Conservation (phyloP, 768 basidiomycete genomes). For the Paxillus rubicundulus region DNA sequence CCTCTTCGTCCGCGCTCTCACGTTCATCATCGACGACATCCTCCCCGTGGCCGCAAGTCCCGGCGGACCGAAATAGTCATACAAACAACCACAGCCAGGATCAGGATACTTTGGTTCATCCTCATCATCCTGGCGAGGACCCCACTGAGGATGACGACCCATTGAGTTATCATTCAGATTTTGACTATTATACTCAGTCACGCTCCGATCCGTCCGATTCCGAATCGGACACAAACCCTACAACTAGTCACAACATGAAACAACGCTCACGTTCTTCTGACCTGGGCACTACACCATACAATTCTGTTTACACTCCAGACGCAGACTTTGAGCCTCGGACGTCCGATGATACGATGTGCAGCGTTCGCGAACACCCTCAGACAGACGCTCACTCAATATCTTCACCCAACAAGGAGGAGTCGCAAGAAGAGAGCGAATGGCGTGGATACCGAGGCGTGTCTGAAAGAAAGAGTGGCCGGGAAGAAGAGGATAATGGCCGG, state of each 20-base stretch:
- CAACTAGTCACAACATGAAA: slow-evolving; percentile 1
- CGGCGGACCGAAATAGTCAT: slow-evolving; percentile 18
- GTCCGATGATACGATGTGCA: slow-evolving; percentile 37
- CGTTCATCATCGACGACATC: slow-evolving; percentile 42
- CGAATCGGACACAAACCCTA: slow-evolving; percentile 18
- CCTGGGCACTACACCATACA: slow-evolving; percentile 15
- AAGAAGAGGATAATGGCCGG: slow-evolving; percentile 8
- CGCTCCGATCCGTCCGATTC: slow-evolving; percentile 32
- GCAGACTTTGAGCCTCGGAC: slow-evolving; percentile 42
- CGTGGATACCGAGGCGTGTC: slow-evolving; percentile 13
- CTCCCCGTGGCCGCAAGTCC: slow-evolving; percentile 26
- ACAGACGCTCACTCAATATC: not conserved
- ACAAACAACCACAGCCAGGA: slow-evolving; percentile 12
- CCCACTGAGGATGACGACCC: slow-evolving; percentile 29
- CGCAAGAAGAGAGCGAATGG: slow-evolving; percentile 20
- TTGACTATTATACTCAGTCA: slow-evolving; percentile 35
- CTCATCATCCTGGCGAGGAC: slow-evolving; percentile 6
- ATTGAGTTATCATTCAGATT: slow-evolving; percentile 35
- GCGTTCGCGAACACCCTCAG: slow-evolving; percentile 1
- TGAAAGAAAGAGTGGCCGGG: slow-evolving; percentile 16
- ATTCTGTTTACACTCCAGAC: slow-evolving; percentile 20
- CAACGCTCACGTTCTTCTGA: slow-evolving; percentile 11
- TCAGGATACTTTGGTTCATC: slow-evolving; percentile 1
- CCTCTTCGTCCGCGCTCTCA: slow-evolving; percentile 39
- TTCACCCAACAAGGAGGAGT: slow-evolving; percentile 6